A percentile compares a stretch with the other conserved stretches of the same genome.
phyloP scores from a whole-genome alignment of 2,329 filamentous ascomycete genomes.

The Talaromyces sp. region DNA sequence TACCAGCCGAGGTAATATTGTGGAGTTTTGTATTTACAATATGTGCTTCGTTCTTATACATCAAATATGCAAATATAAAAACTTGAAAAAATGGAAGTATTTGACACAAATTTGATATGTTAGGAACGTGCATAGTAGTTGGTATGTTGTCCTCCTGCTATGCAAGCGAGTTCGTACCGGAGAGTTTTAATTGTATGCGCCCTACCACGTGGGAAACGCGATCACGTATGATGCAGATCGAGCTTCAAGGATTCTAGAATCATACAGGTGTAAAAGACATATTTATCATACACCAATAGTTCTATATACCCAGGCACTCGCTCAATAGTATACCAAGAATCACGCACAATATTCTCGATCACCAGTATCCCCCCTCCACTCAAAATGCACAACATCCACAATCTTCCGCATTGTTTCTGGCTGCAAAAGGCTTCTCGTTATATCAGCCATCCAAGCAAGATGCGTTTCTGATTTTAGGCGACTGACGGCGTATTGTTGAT shows the following conservation, averaged over 20 bases:
- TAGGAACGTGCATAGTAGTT: background rate
- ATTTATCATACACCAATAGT: no score
- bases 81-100: background rate
- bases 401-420: background rate
- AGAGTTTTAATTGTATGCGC: background rate
- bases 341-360: background rate
- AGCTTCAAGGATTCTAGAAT: background rate
- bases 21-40: background rate
- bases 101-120: no score
- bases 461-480: background rate
- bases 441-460: constrained; percentile 1
- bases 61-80: background rate
- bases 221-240: background rate
- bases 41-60: background rate
- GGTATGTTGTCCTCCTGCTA: background rate
- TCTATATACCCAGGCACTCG: no score
- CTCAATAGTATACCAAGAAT: background rate
- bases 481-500: background rate
- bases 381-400: background rate
- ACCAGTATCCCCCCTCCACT: background rate
- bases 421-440: background rate
- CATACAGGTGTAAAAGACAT: no score
- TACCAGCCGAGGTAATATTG: constrained; percentile 16
- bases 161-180: background rate
- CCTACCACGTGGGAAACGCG: background rate